These are phyloP conservation scores for Blastobotrys malaysiensis DNA, from an alignment of 1,139 yeast species.

Conservation along the genomic window DNA sequence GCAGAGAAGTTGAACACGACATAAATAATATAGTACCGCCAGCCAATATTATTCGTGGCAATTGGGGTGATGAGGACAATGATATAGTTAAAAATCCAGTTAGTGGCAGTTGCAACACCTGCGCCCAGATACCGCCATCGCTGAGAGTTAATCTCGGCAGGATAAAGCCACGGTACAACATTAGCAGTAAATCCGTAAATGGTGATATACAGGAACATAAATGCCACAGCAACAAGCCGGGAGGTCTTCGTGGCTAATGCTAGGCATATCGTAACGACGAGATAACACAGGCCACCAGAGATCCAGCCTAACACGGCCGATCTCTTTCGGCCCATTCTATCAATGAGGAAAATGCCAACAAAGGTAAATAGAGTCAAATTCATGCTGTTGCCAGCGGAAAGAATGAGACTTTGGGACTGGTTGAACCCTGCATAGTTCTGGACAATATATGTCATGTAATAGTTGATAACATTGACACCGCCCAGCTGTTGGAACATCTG, in stretches of 20 bases:
- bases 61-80: constrained; percentile 50
- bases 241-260: constrained; percentile 25
- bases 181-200: constrained; percentile 7
- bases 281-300: constrained; percentile 8
- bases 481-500: constrained; percentile 7
- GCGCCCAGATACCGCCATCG: constrained; percentile 47
- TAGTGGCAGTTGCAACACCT: constrained; percentile 49
- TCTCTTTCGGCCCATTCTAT: constrained; percentile 8
- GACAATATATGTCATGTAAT: constrained; percentile 31
- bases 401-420: background rate
- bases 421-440: background rate
- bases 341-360: constrained; percentile 6
- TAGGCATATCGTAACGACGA: constrained; percentile 22
- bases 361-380: constrained; percentile 10
- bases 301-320: constrained; percentile 10
- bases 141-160: constrained; percentile 42
- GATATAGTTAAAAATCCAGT: constrained; percentile 45
- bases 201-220: constrained; percentile 13
- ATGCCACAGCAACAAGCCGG: constrained; percentile 22
- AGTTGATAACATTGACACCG: constrained; percentile 10
- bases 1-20: constrained; percentile 36
- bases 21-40: constrained; percentile 42
- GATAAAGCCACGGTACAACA: constrained; percentile 39
- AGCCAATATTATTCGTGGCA: constrained; percentile 40
- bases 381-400: constrained; percentile 10